Percentiles rank a stretch among this genome's conserved stretches.
phyloP scores from a whole-genome alignment of 2,329 filamentous ascomycete species.

The Ascochyta clinopodiicola region DNA sequence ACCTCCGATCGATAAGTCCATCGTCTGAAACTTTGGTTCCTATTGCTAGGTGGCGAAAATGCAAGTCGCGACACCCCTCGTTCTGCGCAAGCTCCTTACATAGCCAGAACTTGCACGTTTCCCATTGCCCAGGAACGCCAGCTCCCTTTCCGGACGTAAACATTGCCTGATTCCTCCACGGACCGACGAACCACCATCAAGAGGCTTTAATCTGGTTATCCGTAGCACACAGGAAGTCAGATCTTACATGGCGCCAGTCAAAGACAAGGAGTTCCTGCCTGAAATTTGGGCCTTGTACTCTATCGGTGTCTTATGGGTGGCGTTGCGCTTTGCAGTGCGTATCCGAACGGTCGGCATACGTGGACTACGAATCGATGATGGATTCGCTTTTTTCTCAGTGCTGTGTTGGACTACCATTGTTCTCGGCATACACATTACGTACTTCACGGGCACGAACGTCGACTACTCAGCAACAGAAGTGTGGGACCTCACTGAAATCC shows the following conservation, averaged over 20 bases:
- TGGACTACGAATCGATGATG: constrained; percentile 11
- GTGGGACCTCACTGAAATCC: constrained; percentile 6
- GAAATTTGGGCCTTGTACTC: constrained; percentile 15
- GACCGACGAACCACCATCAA: too few relatives aligned
- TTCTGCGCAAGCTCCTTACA: too few relatives aligned
- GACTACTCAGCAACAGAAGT: constrained; percentile 14
- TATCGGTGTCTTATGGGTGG: constrained; percentile 4
- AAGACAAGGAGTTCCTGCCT: constrained; percentile 11
- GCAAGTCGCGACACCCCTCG: too few relatives aligned
- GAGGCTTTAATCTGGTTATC: background rate
- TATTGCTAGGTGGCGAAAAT: too few relatives aligned
- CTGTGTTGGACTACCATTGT: constrained; percentile 16
- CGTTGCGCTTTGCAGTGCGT: constrained; percentile 9
- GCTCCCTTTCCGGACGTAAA: too few relatives aligned
- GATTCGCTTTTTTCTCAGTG: constrained; percentile 11
- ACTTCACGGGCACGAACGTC: constrained; percentile 15
- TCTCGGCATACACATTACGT: constrained; percentile 13
- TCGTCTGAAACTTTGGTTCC: too few relatives aligned
- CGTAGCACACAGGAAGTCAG: background rate
- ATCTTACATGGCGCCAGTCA: constrained; percentile 8
- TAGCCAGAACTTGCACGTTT: too few relatives aligned
- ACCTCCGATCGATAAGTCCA: too few relatives aligned
- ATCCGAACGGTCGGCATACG: constrained; percentile 1
- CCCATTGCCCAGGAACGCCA: too few relatives aligned
- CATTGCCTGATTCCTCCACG: too few relatives aligned